phyloP scores from a whole-genome alignment of 371 early-diverging fungal species.

The Mortierella sp. region DNA sequence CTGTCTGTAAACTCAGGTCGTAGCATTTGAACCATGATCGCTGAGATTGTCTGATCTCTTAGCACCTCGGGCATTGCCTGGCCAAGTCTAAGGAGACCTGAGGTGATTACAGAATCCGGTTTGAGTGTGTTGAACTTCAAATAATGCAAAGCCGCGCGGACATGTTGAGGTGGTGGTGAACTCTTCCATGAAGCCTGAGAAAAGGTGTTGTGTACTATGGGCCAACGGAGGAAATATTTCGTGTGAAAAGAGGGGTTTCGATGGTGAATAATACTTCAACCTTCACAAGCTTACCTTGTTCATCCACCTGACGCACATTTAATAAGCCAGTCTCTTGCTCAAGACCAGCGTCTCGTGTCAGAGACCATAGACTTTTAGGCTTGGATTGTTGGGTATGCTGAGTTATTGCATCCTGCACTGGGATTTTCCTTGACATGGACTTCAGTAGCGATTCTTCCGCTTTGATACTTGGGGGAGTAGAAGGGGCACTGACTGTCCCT shows the following conservation, averaged over 20 bases:
- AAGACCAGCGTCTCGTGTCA: conserved; percentile 22
- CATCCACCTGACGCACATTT: conserved; percentile 44
- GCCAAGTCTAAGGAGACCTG: conserved; percentile 43
- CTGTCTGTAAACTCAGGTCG: conserved; percentile 48
- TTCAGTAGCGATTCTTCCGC: conserved; percentile 27
- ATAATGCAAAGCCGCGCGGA: conserved; percentile 38
- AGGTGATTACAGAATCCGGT: conserved; percentile 41
- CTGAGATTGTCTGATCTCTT: conserved; percentile 25
- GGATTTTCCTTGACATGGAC: conserved; percentile 27
- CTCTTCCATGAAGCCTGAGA: conserved; percentile 34
- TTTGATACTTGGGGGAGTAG: conserved; percentile 44
- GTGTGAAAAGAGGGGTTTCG: too few species aligned
- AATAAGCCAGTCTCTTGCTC: conserved; percentile 23
- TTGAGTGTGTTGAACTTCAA: conserved; percentile 45
- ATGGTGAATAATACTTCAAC: not conserved
- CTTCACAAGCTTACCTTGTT: conserved; percentile 24
- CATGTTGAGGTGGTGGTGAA: conserved; percentile 42
- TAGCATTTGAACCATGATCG: conserved; percentile 48
- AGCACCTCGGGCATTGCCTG: conserved; percentile 43
- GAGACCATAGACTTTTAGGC: conserved; percentile 26
- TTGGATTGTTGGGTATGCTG: conserved; percentile 12
- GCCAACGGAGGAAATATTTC: not conserved
- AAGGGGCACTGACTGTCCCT: conserved; percentile 32
- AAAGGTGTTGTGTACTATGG: conserved; percentile 36
- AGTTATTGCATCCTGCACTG: conserved; percentile 13